These are phyloP conservation scores for Pseudoneurospora amorphoporcata DNA, from an alignment of 495 filamentous ascomycete species.

Conservation along the genomic window DNA sequence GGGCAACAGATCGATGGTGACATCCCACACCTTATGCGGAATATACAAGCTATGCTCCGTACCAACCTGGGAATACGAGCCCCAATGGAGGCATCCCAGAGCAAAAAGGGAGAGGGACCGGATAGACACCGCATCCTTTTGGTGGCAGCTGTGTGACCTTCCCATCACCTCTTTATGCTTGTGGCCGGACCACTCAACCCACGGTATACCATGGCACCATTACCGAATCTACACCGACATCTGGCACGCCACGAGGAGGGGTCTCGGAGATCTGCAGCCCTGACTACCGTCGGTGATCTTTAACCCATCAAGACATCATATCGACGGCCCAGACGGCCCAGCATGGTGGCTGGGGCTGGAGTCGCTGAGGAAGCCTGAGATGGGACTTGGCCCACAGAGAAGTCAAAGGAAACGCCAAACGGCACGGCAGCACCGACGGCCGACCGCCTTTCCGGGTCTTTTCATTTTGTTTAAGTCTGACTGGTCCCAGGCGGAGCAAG, in stretches of 20 bases:
- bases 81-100: background rate
- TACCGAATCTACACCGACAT: slow-evolving; percentile 6
- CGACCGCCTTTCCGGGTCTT: background rate
- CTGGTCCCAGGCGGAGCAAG: background rate
- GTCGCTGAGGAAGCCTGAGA: background rate
- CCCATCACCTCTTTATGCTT: background rate
- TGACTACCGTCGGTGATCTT: background rate
- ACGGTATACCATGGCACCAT: background rate
- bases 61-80: background rate
- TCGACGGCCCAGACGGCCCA: background rate
- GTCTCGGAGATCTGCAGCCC: slow-evolving; percentile 7
- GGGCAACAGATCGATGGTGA: background rate
- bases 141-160: background rate
- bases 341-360: background rate
- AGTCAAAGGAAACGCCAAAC: background rate
- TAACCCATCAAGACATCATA: background rate
- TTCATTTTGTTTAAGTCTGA: background rate
- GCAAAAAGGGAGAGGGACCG: background rate
- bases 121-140: background rate
- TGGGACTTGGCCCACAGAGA: background rate
- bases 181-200: background rate
- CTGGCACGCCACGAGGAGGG: slow-evolving; percentile 7
- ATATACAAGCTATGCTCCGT: background rate
- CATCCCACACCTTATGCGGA: background rate
- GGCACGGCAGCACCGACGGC: background rate